Percentiles rank a stretch among this genome's conserved stretches.
phyloP scores from a whole-genome alignment of 2,329 filamentous ascomycete genomes.

The Alternaria atra region DNA sequence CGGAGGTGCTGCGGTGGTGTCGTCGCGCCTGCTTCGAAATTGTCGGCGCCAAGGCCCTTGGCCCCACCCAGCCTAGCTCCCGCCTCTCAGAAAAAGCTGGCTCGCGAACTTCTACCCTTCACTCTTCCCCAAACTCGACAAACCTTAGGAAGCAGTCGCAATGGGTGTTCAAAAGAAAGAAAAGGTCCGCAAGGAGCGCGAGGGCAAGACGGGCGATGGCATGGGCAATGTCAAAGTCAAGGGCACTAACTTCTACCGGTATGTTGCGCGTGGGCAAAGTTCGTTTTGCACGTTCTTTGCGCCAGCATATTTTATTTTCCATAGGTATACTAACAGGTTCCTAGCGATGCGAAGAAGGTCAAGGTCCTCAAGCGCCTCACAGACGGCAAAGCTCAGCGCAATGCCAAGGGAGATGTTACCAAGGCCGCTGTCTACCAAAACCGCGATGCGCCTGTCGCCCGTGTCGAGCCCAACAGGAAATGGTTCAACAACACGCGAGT shows the following conservation, averaged over 20 bases:
- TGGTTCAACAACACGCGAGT: constrained; percentile 97
- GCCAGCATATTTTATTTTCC: neutral
- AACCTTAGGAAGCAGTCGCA: constrained; percentile 31
- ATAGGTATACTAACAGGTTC: neutral
- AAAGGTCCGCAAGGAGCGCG: constrained; percentile 78
- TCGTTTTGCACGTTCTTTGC: neutral
- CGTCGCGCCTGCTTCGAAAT: constrained; percentile 29
- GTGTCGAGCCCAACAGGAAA: constrained; percentile 94
- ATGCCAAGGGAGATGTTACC: constrained; percentile 83
- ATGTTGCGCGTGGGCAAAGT: constrained; percentile 4
- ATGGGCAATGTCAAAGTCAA: constrained; percentile 92
- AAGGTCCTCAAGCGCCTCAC: constrained; percentile 91
- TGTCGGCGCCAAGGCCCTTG: constrained; percentile 37
- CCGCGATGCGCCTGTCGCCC: constrained; percentile 79
- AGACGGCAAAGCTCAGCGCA: constrained; percentile 82
- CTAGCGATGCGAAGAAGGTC: constrained; percentile 77
- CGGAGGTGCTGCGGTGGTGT: constrained; percentile 27
- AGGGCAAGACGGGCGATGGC: constrained; percentile 85
- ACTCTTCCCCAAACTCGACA: constrained; percentile 25
- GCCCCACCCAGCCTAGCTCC: constrained; percentile 14
- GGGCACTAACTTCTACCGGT: constrained; percentile 95
- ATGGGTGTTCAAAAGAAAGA: constrained; percentile 97
- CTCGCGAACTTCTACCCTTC: constrained; percentile 10
- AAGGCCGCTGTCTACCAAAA: constrained; percentile 87
- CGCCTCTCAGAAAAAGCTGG: constrained; percentile 33